Percentiles rank a stretch among this genome's conserved stretches.
Evolutionary conservation across 805 yeast genomes (phyloP).

Genomic region (Pichia nanzhaoensis): DNA sequence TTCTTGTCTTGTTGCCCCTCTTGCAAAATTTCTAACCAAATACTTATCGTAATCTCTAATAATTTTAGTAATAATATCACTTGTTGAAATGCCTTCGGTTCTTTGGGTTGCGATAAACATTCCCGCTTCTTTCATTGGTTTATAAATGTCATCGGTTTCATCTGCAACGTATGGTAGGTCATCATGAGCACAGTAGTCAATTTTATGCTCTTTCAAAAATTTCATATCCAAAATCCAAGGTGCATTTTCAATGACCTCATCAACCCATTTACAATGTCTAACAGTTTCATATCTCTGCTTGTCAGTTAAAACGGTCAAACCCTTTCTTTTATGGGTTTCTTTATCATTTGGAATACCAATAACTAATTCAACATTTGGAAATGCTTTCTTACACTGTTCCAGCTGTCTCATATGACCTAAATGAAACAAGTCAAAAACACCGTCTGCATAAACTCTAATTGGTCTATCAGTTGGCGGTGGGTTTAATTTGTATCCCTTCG

Average conservation of each 20-base stretch:
- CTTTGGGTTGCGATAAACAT: slow-evolving; percentile 92
- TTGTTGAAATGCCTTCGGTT: slow-evolving; percentile 93
- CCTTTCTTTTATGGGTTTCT: slow-evolving; percentile 88
- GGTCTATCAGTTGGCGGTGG: slow-evolving; percentile 82
- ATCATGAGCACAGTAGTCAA: slow-evolving; percentile 97
- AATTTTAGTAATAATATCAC: slow-evolving; percentile 91
- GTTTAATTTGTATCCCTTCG: slow-evolving; percentile 70
- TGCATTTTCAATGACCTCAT: slow-evolving; percentile 88
- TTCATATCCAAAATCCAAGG: slow-evolving; percentile 93
- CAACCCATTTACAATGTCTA: slow-evolving; percentile 94
- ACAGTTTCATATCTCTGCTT: slow-evolving; percentile 86
- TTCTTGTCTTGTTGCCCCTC: slow-evolving; percentile 96
- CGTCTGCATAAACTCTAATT: slow-evolving; percentile 94
- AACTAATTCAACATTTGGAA: slow-evolving; percentile 76
- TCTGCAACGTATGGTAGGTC: slow-evolving; percentile 89
- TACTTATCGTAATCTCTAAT: slow-evolving; percentile 95
- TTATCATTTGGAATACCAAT: slow-evolving; percentile 89
- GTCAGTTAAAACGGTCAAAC: slow-evolving; percentile 86
- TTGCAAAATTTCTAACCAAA: slow-evolving; percentile 91
- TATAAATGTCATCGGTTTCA: slow-evolving; percentile 88
- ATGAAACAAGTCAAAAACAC: slow-evolving; percentile 94
- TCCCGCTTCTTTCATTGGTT: slow-evolving; percentile 85
- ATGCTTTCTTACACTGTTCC: slow-evolving; percentile 92
- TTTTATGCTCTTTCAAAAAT: slow-evolving; percentile 68
- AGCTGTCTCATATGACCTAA: slow-evolving; percentile 96